Conservation (phyloP, 768 basidiomycete genomes). For the Amanita molliuscula region DNA sequence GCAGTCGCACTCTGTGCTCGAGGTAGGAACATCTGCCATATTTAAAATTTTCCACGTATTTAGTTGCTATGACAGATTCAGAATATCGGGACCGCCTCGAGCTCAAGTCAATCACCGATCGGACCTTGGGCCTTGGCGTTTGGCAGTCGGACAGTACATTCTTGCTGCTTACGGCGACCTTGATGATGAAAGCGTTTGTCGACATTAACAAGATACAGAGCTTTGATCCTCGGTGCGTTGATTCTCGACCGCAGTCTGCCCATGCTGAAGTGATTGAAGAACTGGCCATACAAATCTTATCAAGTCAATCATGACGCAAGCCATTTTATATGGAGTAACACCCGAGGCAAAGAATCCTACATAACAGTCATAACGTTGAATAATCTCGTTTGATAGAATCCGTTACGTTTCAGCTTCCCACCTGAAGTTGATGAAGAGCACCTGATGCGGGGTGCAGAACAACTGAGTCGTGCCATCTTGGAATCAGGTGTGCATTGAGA, state of each 20-base stretch:
- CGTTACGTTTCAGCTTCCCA: conserved; percentile 71
- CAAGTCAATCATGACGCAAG: conserved; percentile 75
- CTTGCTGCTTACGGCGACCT: conserved; percentile 55
- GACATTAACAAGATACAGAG: conserved; percentile 49
- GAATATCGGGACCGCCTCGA: conserved; percentile 65
- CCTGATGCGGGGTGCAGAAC: conserved; percentile 71
- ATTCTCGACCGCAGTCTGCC: neutral
- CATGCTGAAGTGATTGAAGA: conserved; percentile 19
- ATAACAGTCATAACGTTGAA: neutral
- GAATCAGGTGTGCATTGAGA: conserved; percentile 45
- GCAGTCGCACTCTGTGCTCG: conserved; percentile 62
- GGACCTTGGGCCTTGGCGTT: conserved; percentile 64
- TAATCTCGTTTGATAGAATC: conserved; percentile 37
- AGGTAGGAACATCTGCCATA: conserved; percentile 26
- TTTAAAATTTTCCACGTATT: neutral
- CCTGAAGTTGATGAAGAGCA: conserved; percentile 72
- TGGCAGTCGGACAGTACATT: conserved; percentile 35
- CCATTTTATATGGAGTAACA: conserved; percentile 66
- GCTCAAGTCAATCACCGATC: conserved; percentile 55
- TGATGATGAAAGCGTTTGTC: conserved; percentile 57
- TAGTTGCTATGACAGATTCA: conserved; percentile 34
- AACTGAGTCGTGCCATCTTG: conserved; percentile 60
- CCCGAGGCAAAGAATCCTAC: conserved; percentile 33
- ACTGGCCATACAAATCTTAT: conserved; percentile 58
- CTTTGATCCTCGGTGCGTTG: conserved; percentile 55